Evolutionary conservation across 2,329 filamentous ascomycete species (phyloP), one percentile per base, ranked within the genome.

Genomic region (Seiridium cupressi): DNA sequence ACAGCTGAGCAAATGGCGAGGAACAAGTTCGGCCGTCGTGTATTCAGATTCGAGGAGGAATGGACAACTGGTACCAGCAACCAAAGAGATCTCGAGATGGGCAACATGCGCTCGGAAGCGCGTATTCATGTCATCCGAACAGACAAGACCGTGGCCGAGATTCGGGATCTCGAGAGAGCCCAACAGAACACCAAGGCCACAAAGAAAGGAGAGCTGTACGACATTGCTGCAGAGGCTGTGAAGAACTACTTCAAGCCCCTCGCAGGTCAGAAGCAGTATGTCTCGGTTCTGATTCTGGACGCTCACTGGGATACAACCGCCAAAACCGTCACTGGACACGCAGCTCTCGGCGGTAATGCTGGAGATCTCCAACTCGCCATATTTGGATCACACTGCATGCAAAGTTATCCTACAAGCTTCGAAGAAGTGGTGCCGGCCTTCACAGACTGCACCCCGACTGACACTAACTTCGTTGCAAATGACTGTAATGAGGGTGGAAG

Each of bases 1-100:
- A 98, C 94, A 0, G 92, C 92, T 5, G 95, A 99, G 73, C 93
- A 98, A 73, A 98, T 98, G 94, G 90, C 87, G 73, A 88, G 92
- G 63, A 91, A 97, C 72, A 91, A 89, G 62, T 86, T 98, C 66
- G 93, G 93, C 8, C 85, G 94, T 61, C 87, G 94, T 60, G 89
- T 86, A 57, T 98, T 97, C 74, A 85, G 93, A 48, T 93, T 96
- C 63, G 95, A 98, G 68, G 95, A 99, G 74, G 91, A 97, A 72
- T 98, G 95, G 95, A 91, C 91, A 62, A 86, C 87, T 3, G 93
- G 93, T 6, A 91, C 91, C 1, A 82, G 92, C 61, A 94, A 91
- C 61, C 84, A 85, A 66, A 87, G 89, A 44, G 95, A 98, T 71
- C 81, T 82, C 62, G 84, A 88, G 58, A 81, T 79, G 34, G 88